Percentiles rank a stretch among this genome's conserved stretches.
These are phyloP conservation scores for Magnusiomyces paraingens DNA, from an alignment of 1,139 yeast species.

Conservation along the genomic window DNA sequence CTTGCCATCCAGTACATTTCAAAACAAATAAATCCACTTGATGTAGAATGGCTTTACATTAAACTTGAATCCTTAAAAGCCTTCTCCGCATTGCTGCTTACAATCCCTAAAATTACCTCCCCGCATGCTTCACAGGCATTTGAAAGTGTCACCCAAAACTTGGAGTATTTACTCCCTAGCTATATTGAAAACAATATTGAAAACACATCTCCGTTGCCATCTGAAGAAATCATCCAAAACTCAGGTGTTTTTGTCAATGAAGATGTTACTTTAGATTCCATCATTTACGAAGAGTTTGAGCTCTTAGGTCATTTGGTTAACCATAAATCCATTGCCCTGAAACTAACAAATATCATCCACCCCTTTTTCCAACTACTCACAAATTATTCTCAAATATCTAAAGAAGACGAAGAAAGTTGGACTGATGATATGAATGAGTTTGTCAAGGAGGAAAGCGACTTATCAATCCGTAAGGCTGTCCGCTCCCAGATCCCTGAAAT, in stretches of 20 bases:
- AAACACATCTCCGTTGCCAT: conserved; percentile 3
- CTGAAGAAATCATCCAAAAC: background rate
- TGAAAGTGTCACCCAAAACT: conserved; percentile 6
- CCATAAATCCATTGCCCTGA: conserved; percentile 8
- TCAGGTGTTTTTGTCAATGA: background rate
- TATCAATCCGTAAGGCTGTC: conserved; percentile 37
- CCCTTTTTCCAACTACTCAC: conserved; percentile 18
- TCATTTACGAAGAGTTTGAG: conserved; percentile 15
- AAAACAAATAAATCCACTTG: conserved; percentile 7
- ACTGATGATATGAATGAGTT: conserved; percentile 55
- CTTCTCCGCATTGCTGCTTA: conserved; percentile 5
- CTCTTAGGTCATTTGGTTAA: conserved; percentile 10
- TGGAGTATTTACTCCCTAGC: background rate
- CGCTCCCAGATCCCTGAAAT: conserved; percentile 23
- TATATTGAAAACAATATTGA: conserved; percentile 4
- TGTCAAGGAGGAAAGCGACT: conserved; percentile 67
- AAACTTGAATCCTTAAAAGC: conserved; percentile 11
- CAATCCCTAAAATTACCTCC: conserved; percentile 6
- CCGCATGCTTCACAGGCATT: conserved; percentile 3
- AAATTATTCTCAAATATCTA: conserved; percentile 26
- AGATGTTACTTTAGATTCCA: conserved; percentile 9
- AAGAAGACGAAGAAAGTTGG: conserved; percentile 33
- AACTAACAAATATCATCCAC: conserved; percentile 9
- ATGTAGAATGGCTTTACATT: conserved; percentile 5
- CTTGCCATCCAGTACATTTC: conserved; percentile 20